A percentile compares a stretch with the other conserved stretches of the same genome.
These are phyloP conservation scores for Circinella umbellata DNA, from an alignment of 371 early-diverging fungal species.

Conservation along the genomic window DNA sequence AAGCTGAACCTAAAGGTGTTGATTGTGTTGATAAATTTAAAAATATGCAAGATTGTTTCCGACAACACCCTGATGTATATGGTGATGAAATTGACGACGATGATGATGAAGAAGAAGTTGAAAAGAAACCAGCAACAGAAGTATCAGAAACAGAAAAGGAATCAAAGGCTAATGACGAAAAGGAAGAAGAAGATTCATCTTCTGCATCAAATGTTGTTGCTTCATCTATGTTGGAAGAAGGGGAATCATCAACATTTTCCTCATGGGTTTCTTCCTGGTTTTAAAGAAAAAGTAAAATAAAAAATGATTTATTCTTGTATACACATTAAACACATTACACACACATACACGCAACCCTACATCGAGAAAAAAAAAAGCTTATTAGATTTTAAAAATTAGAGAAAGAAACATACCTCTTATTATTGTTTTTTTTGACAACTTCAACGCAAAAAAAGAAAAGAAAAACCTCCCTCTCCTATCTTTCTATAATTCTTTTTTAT, in stretches of 20 bases:
- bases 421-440: no score
- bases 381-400: background rate
- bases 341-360: no score
- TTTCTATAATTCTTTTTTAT: no score
- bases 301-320: background rate
- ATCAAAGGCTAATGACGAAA: slow-evolving; percentile 33
- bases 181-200: background rate
- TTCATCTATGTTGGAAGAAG: slow-evolving; percentile 19
- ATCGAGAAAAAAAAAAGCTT: background rate
- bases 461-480: no score
- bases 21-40: slow-evolving; percentile 86
- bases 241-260: slow-evolving; percentile 8
- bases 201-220: background rate
- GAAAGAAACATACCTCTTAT: no score
- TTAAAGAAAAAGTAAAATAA: slow-evolving; percentile 7
- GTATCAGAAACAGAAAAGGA: slow-evolving; percentile 18
- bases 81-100: slow-evolving; percentile 66
- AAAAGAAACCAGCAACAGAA: no score
- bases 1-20: slow-evolving; percentile 85
- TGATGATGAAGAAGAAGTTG: slow-evolving; percentile 56
- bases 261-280: slow-evolving; percentile 24
- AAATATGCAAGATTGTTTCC: slow-evolving; percentile 89
- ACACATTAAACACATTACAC: background rate
- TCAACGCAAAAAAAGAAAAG: no score
- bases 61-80: slow-evolving; percentile 80